Evolutionary conservation across 2,329 filamentous ascomycete species (phyloP).

Genomic region (Domatiomyces catenatus): DNA sequence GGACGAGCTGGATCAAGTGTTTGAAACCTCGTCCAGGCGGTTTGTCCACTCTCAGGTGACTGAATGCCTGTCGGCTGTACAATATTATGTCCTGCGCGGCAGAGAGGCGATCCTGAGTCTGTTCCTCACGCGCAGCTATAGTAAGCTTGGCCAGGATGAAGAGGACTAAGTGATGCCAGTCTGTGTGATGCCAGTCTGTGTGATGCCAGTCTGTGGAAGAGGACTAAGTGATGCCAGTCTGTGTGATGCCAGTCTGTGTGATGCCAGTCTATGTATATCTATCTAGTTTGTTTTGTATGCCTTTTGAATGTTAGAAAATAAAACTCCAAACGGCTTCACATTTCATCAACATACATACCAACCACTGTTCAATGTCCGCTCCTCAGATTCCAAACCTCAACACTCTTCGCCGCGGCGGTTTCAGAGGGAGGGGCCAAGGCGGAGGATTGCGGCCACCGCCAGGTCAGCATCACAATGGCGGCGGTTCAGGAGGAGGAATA

Average conservation of each 20-base stretch:
- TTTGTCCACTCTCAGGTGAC: slow-evolving; percentile 40
- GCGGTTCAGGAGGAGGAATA: too few relatives aligned
- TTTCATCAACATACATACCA: too few relatives aligned
- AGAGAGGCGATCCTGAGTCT: slow-evolving; percentile 33
- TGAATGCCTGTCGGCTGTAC: slow-evolving; percentile 40
- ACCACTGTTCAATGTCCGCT: slow-evolving; percentile 47
- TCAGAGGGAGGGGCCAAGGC: slow-evolving; percentile 33
- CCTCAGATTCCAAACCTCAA: slow-evolving; percentile 65
- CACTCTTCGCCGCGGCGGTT: slow-evolving; percentile 39
- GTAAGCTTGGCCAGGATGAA: slow-evolving; percentile 8
- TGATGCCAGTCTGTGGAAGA: too few relatives aligned
- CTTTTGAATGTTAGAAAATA: too few relatives aligned
- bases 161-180: neutral
- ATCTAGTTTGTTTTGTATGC: too few relatives aligned
- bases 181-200: too few relatives aligned
- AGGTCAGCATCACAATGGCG: neutral
- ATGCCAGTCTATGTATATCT: too few relatives aligned
- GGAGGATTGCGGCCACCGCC: slow-evolving; percentile 1
- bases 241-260: too few relatives aligned
- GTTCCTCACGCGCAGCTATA: slow-evolving; percentile 19
- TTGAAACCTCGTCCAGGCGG: slow-evolving; percentile 33
- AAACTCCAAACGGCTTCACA: too few relatives aligned
- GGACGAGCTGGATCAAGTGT: slow-evolving; percentile 36
- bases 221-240: too few relatives aligned
- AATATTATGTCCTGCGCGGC: slow-evolving; percentile 38